Evolutionary conservation across 2,329 filamentous ascomycete genomes (phyloP).

Genomic region (Pseudogymnoascus sp.): DNA sequence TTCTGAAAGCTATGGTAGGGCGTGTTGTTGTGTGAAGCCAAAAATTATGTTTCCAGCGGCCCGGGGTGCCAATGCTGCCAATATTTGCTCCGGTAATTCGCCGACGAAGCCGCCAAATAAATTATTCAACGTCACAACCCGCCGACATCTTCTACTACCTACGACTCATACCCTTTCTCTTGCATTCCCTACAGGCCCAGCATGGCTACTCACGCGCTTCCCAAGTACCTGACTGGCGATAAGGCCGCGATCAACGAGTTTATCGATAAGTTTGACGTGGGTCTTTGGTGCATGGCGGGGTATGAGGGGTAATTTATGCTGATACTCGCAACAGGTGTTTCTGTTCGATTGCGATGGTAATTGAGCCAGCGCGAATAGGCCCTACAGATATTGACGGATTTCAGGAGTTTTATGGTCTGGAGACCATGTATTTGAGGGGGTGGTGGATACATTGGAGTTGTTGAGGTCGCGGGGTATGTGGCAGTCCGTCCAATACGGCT

Average conservation of each 20-base stretch:
- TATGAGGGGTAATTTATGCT: constrained; percentile 21
- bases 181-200: background rate
- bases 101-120: constrained; percentile 6
- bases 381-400: constrained; percentile 19
- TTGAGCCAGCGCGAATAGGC: constrained; percentile 22
- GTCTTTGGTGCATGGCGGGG: constrained; percentile 33
- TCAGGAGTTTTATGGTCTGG: constrained; percentile 94
- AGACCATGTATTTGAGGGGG: constrained; percentile 78
- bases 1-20: background rate
- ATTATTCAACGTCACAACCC: background rate
- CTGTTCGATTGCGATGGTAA: constrained; percentile 95
- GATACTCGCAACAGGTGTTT: constrained; percentile 58
- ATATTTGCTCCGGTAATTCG: constrained; percentile 5
- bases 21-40: background rate
- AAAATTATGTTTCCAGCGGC: background rate
- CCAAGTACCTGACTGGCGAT: constrained; percentile 75
- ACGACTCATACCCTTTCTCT: background rate
- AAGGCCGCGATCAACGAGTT: constrained; percentile 72
- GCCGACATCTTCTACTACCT: background rate
- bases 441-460: constrained; percentile 78
- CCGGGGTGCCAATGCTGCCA: constrained; percentile 5
- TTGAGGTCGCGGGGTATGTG: constrained; percentile 69
- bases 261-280: constrained; percentile 84
- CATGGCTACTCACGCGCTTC: constrained; percentile 2
- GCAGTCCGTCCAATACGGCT: background rate